Evolutionary conservation across 805 yeast species (phyloP), one percentile per base, ranked within the genome.

Genomic region (Wickerhamiella brachini): DNA sequence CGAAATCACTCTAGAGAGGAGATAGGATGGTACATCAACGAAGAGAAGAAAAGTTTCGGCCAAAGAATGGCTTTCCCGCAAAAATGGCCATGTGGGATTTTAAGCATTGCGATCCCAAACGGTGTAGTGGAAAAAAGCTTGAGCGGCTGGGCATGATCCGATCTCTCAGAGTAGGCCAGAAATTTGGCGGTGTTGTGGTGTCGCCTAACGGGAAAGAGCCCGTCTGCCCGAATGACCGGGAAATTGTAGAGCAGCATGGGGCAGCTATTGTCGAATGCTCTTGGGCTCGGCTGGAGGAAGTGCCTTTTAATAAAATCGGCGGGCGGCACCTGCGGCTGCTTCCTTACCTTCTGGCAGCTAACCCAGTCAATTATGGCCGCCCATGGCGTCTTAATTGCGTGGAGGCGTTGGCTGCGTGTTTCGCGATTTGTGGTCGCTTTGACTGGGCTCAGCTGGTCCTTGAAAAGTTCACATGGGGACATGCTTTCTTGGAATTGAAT

Each of bases 231-330:
- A 74, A 83, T 57, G 98, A 93, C 65, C 62, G 67, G 42, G 84
- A 78, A 46, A 73, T 86, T 12, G 95, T 88, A 0, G 95, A 84
- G 59, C 72, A 72, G 26, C 63, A 71, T 42, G 98, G 98, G 38
- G 93, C 88, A n/a, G 95, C 98, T 0, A 98, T 93, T 8, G 97
- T 93, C 2, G 98, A 93, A 65, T 90, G 97, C 67, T 87, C 96
- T 1, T 93, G 98, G 98, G 98, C 98, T 0, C 72, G 97, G 51
- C 65, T 93, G n/a, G 95, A 88, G 51, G 98, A 93, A 65, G 80
- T 93, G n/a, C 98, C 98, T 4, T 93, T 93, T 67, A 71, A 75
- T 54, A 86, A 85, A 62, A 88, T 93, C 53, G 97, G 97, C 3
- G 97, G 97, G 4, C 79, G 78, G 54, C 74, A 86, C 60, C 95